phyloP scores from a whole-genome alignment of 768 basidiomycete genomes.

The Tylopilus sp. region DNA sequence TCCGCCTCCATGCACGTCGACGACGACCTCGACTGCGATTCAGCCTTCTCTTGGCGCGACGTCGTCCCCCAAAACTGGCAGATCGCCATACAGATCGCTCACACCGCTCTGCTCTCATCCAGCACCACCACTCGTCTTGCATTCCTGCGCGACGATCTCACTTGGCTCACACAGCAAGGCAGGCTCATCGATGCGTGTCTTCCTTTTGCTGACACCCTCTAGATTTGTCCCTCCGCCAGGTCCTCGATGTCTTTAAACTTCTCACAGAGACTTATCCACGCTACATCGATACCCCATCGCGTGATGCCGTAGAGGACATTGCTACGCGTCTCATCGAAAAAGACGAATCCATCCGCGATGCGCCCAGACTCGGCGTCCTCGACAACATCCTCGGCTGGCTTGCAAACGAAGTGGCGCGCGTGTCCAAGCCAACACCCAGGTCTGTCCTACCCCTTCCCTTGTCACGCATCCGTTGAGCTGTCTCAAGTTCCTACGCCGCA shows the following conservation, averaged over 20 bases:
- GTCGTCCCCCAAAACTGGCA: slow-evolving; percentile 54
- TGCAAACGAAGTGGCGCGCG: slow-evolving; percentile 56
- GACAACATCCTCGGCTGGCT: slow-evolving; percentile 80
- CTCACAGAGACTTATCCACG: slow-evolving; percentile 75
- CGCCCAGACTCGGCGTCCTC: slow-evolving; percentile 52
- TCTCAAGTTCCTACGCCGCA: slow-evolving; percentile 49
- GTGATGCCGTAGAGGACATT: slow-evolving; percentile 67
- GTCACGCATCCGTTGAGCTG: not conserved
- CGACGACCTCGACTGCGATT: slow-evolving; percentile 10
- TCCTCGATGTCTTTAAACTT: slow-evolving; percentile 67
- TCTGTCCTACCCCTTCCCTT: slow-evolving; percentile 31
- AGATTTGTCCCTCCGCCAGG: slow-evolving; percentile 62
- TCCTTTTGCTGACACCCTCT: slow-evolving; percentile 1
- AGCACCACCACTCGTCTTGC: slow-evolving; percentile 51
- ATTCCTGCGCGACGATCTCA: slow-evolving; percentile 63
- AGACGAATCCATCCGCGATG: slow-evolving; percentile 48
- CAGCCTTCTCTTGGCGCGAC: slow-evolving; percentile 46
- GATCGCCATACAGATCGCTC: slow-evolving; percentile 51
- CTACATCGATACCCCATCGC: slow-evolving; percentile 69
- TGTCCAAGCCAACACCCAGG: slow-evolving; percentile 56
- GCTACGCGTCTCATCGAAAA: slow-evolving; percentile 60
- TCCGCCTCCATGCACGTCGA: not conserved
- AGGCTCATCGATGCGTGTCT: slow-evolving; percentile 18
- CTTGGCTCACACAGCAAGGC: slow-evolving; percentile 59
- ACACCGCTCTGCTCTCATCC: slow-evolving; percentile 43